A percentile compares a stretch with the other conserved stretches of the same genome.
Evolutionary conservation across 2,329 filamentous ascomycete genomes (phyloP).

Genomic region (Sclerotinia nivalis): DNA sequence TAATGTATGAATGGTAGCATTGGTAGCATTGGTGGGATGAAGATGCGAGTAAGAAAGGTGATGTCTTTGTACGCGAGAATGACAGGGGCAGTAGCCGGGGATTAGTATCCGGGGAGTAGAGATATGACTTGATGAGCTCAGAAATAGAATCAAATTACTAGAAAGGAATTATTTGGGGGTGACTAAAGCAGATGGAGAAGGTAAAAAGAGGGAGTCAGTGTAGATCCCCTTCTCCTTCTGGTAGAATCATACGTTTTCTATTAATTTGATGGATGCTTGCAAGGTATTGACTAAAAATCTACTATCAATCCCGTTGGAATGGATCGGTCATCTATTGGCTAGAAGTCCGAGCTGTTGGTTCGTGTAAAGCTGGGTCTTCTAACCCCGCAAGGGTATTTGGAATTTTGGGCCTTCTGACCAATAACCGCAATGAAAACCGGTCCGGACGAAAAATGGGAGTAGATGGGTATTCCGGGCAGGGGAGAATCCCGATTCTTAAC

Average conservation of each 20-base stretch:
- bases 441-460: neutral
- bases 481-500: conserved; percentile 3
- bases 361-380: too few relatives aligned
- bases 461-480: conserved; percentile 7
- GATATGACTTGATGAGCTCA: conserved; percentile 8
- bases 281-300: neutral
- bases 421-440: conserved; percentile 9
- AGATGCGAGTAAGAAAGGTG: conserved; percentile 22
- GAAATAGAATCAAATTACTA: neutral
- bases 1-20: conserved; percentile 1
- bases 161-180: neutral
- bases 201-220: neutral
- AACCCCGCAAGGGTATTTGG: too few relatives aligned
- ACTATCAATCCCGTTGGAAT: conserved; percentile 1
- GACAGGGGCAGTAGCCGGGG: neutral
- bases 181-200: neutral
- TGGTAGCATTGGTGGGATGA: conserved; percentile 3
- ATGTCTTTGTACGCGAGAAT: conserved; percentile 7
- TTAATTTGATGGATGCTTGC: neutral
- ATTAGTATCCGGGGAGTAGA: neutral
- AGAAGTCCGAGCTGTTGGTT: conserved; percentile 5
- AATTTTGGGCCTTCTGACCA: too few relatives aligned
- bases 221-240: neutral
- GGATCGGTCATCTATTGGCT: conserved; percentile 20
- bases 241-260: conserved; percentile 2